Evolutionary conservation across 305 asterid genomes (phyloP), one percentile per base, ranked within the genome.

Genomic region (Fraxinus angustifolia): DNA sequence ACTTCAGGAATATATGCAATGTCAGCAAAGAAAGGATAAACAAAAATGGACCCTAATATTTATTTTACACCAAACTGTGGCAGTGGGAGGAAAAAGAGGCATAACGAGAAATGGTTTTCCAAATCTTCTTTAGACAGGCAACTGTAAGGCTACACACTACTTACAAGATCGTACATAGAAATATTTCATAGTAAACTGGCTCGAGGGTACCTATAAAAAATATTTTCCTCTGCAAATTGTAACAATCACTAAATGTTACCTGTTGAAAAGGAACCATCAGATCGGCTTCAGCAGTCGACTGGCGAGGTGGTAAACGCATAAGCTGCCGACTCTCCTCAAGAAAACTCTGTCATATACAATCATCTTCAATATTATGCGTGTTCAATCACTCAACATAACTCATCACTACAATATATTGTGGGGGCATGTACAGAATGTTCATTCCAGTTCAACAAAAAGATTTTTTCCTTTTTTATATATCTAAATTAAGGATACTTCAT

Each of bases 241-340:
- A 79, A 31, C 62, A 36, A 28, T 58, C 19, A 75, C 19, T 65
- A 76, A 75, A 50, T 79, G 90, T 88, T 88, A 93, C 99, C 87
- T 94, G 93, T 87, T 92, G 98, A 91, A 90, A 96, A 80, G 98
- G 99, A 81, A 94, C 92, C 97, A 93, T 91, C 82, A 94, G 98
- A 90, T 94, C 99, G 83, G 99, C 97, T 90, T 92, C 99, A 84
- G 99, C 98, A 77, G 98, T 91, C 65, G 99, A 94, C 42, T 92
- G 97, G 74, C 98, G 98, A 83, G 99, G 99, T 28, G 99, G 98
- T 81, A 96, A 87, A 79, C 92, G 95, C 99, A 96, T 96, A 88
- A 96, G 90, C 89, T 86, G 90, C 84, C 98, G 95, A 87, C 99
- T 94, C 87, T 96, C 99, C 90, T 94, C 99, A 36, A 96, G 97